Evolutionary conservation across 495 filamentous ascomycete species (phyloP).

Genomic region (Oleoguttula mirabilis): DNA sequence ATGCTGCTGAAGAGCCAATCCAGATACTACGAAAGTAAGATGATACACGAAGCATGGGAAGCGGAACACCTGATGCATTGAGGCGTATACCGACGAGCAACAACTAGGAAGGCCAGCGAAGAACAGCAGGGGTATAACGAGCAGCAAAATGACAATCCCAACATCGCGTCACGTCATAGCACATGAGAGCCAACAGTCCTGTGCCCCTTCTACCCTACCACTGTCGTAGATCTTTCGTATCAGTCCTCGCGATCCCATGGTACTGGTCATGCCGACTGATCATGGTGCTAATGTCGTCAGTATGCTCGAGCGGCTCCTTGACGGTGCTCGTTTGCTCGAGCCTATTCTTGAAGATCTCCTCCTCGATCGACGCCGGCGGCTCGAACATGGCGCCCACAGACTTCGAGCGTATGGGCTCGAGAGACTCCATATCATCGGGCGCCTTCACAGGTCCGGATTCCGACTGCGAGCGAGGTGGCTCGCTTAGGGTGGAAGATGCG

Average conservation of each 20-base stretch:
- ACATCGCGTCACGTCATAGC: no score
- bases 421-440: neutral
- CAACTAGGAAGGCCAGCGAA: no score
- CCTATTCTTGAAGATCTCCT: conserved; percentile 3
- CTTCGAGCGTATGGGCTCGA: conserved; percentile 10
- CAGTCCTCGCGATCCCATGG: conserved; percentile 16
- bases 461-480: conserved; percentile 8
- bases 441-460: conserved; percentile 5
- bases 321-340: conserved; percentile 8
- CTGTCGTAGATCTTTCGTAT: conserved; percentile 11
- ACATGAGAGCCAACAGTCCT: no score
- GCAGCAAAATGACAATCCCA: no score
- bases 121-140: no score
- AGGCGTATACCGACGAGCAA: no score
- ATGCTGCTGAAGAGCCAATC: no score
- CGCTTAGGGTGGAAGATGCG: neutral
- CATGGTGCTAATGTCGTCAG: neutral
- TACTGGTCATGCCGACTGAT: conserved; percentile 20
- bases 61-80: no score
- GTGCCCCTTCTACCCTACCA: neutral
- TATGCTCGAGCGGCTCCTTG: neutral
- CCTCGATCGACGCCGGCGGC: neutral
- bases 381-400: conserved; percentile 16
- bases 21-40: no score
- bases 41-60: no score